Evolutionary conservation across 2,329 filamentous ascomycete species (phyloP), one percentile per base, ranked within the genome.

Genomic region (Colletotrichum sp.): DNA sequence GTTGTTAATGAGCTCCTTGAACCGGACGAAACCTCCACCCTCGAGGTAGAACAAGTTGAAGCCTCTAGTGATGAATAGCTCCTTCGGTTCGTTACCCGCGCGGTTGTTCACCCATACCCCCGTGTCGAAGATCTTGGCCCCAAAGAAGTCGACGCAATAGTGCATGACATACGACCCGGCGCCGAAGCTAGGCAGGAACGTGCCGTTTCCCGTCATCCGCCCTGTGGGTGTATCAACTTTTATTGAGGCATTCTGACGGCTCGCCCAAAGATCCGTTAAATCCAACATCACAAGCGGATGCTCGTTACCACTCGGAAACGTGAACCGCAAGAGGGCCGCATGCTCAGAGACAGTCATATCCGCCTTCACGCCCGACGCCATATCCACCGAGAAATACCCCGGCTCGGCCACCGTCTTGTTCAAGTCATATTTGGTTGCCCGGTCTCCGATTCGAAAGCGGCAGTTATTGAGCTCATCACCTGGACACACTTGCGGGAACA

Each of bases 311-410:
- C 44, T 59, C 16, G 91, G 89, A 76, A 93, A 93, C 1, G 86
- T 89, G 77, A 93, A 92, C 5, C 87, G 86, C 80, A 92, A 93
- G n/a, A 94, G 80, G 4, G 91, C 90, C 2, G 91, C 91, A 72
- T 89, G 90, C 59, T 92, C 90, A 2, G 91, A 89, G 5, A 89
- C 88, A 0, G 92, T 92, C 88, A 92, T 92, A 75, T 92, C 89
- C 0, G 90, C 88, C 32, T 86, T 85, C 44, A 93, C 86, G 0
- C 88, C 88, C 9, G 88, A 90, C 9, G 81, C 85, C 55, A 93
- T 81, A 2, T 86, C 87, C n/a, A 93, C 86, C 15, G 87, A 85
- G 80, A 93, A 93, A 76, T 92, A 90, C 4, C 91, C 91, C 0
- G 90, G 90, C 10, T 81, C 79, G 0, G 90, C 89, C 15, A 85